These are phyloP conservation scores for Ilex paraguariensis DNA, from an alignment of 305 asterid species.

Conservation along the genomic window DNA sequence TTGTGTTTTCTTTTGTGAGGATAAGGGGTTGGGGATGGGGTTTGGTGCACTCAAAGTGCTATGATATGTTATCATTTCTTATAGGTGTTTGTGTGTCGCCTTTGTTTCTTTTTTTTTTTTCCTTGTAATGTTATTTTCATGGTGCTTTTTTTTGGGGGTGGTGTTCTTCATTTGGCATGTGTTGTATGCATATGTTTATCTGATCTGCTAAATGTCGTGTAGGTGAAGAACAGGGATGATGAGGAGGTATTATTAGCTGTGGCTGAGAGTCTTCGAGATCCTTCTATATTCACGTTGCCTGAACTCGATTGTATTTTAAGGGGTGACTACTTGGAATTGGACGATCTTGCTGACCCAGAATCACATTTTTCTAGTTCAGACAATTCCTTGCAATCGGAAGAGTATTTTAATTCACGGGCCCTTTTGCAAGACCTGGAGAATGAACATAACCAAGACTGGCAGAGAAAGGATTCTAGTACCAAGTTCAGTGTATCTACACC, in stretches of 20 bases:
- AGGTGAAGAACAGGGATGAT: slow-evolving; percentile 13
- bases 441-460: slow-evolving; percentile 15
- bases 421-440: slow-evolving; percentile 41
- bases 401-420: slow-evolving; percentile 41
- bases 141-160: too few relatives aligned
- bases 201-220: neutral
- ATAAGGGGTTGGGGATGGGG: too few relatives aligned
- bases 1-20: too few relatives aligned
- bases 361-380: slow-evolving; percentile 4
- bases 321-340: slow-evolving; percentile 60
- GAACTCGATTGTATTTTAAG: slow-evolving; percentile 11
- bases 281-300: neutral
- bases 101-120: neutral
- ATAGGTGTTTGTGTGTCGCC: too few relatives aligned
- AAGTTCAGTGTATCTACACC: slow-evolving; percentile 24
- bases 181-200: too few relatives aligned
- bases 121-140: neutral
- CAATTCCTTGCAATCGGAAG: slow-evolving; percentile 53
- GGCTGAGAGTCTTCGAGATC: slow-evolving; percentile 6
- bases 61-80: too few relatives aligned
- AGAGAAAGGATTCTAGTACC: slow-evolving; percentile 20
- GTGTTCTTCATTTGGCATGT: too few relatives aligned
- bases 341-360: slow-evolving; percentile 1
- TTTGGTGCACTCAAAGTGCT: too few relatives aligned
- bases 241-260: slow-evolving; percentile 3